Evolutionary conservation across 495 filamentous ascomycete species (phyloP), one percentile per base, ranked within the genome.

Genomic region (Penicillium odoratum): DNA sequence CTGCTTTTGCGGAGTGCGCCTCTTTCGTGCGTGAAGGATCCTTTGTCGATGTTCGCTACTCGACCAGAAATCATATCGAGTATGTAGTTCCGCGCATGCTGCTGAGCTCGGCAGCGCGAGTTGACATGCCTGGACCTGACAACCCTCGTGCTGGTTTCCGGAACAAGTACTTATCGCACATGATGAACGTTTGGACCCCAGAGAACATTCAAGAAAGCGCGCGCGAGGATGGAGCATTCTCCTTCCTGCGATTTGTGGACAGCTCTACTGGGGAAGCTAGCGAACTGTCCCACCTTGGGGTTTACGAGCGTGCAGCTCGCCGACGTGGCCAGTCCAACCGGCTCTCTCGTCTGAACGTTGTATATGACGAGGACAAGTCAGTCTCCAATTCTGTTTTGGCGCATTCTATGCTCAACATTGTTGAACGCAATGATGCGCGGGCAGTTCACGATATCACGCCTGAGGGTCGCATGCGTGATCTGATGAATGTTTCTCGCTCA

Each of bases 11-110:
- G 16, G 95, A 98, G 72, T 97, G 93, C 9, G 92, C 89, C 11
- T 96, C 91, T 0, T 98, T 99, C 69, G 75, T 97, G 57, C 88
- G 94, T 8, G 94, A 99, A 72, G 92, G 92, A 28, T 77, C 78
- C 21, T 86, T 86, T 63, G 81, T 97, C 56, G 80, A 89, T 36
- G 85, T 97, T 25, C 86, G 79, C 7, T 98, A 98, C 62, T 97
- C 95, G 3, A 91, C 90, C 2, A 86, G 90, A 55, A 97, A 86
- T 65, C 59, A 88, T 60, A 92, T 99, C 57, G 86, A 92, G 60
- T 97, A 93, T 68, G 78, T 83, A 13, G 66, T 97, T 38, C 94
- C 94, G 26, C 83, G 86, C 8, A 77, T 97, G 9, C 73, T 99
- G 13, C 92, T 86, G 75, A 80, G 83, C 8, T 83, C 91, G 25